phyloP scores from a whole-genome alignment of 176 grass and related monocot genomes.

The Aegilops bicornis region DNA sequence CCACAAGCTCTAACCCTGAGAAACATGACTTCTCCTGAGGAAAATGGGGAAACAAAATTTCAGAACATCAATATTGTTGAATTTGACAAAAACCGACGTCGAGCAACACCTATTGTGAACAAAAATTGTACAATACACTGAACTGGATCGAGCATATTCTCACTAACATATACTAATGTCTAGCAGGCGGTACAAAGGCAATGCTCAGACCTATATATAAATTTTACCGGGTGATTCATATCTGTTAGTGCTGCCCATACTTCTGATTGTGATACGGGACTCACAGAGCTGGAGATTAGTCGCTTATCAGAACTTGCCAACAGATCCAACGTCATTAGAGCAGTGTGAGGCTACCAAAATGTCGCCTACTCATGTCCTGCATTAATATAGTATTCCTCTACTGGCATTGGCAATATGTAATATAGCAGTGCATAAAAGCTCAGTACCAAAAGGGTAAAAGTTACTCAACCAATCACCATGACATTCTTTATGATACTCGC shows the following conservation, averaged over 20 bases:
- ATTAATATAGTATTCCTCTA: slow-evolving; percentile 17
- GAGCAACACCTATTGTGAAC: background rate
- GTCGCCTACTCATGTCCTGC: background rate
- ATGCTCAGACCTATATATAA: background rate
- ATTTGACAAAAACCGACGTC: background rate
- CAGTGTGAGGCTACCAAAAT: background rate
- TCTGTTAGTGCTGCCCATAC: background rate
- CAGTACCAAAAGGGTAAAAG: background rate
- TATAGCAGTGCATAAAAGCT: slow-evolving; percentile 7
- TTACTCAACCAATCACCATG: slow-evolving; percentile 1
- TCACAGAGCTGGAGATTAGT: background rate
- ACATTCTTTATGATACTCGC: slow-evolving; percentile 39
- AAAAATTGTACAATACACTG: slow-evolving; percentile 22
- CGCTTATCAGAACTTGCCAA: background rate
- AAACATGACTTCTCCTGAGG: background rate
- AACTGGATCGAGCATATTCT: background rate
- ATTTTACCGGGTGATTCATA: background rate
- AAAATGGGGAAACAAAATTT: slow-evolving; percentile 1
- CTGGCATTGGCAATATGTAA: background rate
- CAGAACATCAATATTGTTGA: background rate
- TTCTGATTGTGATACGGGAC: background rate
- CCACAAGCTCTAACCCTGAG: background rate
- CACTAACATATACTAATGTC: background rate
- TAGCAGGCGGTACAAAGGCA: slow-evolving; percentile 2
- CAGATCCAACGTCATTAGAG: background rate